phyloP scores from a whole-genome alignment of 192 early-diverging fungal genomes.

The Dispira parvispora region DNA sequence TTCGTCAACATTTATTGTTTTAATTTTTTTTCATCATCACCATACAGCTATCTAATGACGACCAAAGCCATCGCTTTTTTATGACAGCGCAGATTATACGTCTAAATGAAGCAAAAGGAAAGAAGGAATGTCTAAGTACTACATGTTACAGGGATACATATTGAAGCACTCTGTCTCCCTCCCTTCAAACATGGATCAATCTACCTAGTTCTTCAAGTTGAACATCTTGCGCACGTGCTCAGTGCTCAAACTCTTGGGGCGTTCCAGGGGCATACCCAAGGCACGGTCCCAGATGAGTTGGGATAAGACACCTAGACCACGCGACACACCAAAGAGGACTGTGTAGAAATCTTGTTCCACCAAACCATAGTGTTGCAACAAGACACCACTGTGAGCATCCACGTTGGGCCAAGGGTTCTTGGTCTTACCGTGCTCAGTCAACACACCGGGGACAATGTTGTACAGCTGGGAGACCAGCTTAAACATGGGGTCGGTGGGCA shows the following conservation, averaged over 20 bases:
- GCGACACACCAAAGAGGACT: conserved; percentile 97
- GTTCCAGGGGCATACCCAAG: conserved; percentile 85
- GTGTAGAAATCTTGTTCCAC: conserved; percentile 99
- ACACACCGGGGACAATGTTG: conserved; percentile 89
- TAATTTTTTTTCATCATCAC: too few relatives aligned
- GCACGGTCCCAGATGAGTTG: conserved; percentile 97
- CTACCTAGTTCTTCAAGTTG: conserved; percentile 23
- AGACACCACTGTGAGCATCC: conserved; percentile 95
- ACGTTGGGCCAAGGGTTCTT: conserved; percentile 99
- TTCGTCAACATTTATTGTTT: too few relatives aligned
- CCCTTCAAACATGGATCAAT: too few relatives aligned
- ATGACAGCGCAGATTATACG: too few relatives aligned
- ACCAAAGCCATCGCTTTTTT: too few relatives aligned
- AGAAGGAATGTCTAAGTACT: too few relatives aligned
- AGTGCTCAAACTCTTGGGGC: conserved; percentile 82
- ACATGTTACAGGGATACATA: too few relatives aligned
- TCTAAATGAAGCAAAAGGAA: too few relatives aligned
- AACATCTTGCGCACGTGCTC: conserved; percentile 78
- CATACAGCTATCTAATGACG: too few relatives aligned
- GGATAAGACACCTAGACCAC: conserved; percentile 86
- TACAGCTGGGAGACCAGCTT: conserved; percentile 91
- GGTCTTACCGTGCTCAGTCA: conserved; percentile 99
- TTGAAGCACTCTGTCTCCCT: too few relatives aligned
- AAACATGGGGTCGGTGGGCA: conserved; percentile 93
- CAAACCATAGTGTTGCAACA: conserved; percentile 90